Evolutionary conservation across 805 yeast species (phyloP), one percentile per base, ranked within the genome.

Genomic region (Torulaspora delbrueckii): DNA sequence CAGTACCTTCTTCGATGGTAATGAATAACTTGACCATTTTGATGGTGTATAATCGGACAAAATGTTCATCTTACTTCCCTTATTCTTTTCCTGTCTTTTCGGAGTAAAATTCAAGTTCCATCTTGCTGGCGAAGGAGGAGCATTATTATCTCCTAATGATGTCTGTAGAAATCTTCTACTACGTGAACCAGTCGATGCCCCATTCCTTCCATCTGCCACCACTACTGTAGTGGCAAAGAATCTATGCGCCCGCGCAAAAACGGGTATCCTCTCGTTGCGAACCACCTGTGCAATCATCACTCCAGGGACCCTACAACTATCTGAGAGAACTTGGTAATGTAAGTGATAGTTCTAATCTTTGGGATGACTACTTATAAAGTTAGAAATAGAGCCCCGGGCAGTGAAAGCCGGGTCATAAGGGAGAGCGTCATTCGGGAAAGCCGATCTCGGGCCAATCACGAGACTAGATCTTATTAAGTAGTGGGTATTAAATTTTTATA

Each of bases 1-100:
- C 52, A 78, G 62, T 3, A 76, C 68, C 65, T 48, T 73, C 59
- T 64, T 76, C 66, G 59, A 73, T 60, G 60, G 78, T 63, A 54
- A 66, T 52, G 50, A 70, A 62, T 62, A 84, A 76, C 65, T 78
- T 66, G 55, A 77, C 74, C 65, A 68, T 42, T 61, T 61, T 23
- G 46, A 45, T 13, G 39, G 38, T 22, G 45, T 16, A 24, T 37
- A 45, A 35, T 42, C 40, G 5, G 45, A 42, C 27, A 42, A 22
- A 8, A 35, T 35, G 10, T 16, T 27, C 13, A 38, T 18, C 22
- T 32, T 40, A 4, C 22, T 19, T 8, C 14, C 24, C 28, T 14
- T 27, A 12, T 23, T 22, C 25, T 22, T 35, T 13, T 37, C 45
- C 33, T 43, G 35, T 30, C 43, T 24, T 9, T 33, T 28, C 4